Percentiles rank a stretch among this genome's conserved stretches.
These are phyloP conservation scores for Blastobotrys terrestris DNA, from an alignment of 805 yeast species.

Conservation along the genomic window DNA sequence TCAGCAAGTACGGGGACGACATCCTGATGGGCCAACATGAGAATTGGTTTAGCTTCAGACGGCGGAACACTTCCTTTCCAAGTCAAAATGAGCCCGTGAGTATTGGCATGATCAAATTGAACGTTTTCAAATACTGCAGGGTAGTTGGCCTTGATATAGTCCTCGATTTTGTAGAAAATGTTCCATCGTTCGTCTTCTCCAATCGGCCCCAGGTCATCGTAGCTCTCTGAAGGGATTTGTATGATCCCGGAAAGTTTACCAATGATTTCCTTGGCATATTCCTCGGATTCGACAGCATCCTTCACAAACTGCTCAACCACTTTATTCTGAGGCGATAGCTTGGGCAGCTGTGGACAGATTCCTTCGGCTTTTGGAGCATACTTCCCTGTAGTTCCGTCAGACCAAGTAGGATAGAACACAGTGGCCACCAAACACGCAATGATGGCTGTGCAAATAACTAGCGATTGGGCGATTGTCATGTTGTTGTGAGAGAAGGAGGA, in stretches of 20 bases:
- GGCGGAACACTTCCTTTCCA: conserved; percentile 14
- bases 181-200: conserved; percentile 46
- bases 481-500: no score
- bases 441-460: background rate
- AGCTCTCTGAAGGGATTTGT: conserved; percentile 56
- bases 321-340: background rate
- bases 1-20: conserved; percentile 58
- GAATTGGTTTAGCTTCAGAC: conserved; percentile 44
- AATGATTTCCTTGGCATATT: conserved; percentile 3
- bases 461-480: background rate
- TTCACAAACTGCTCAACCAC: background rate
- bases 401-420: background rate
- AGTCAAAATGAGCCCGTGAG: conserved; percentile 14
- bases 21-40: conserved; percentile 64
- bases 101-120: conserved; percentile 38
- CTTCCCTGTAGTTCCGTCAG: background rate
- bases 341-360: background rate
- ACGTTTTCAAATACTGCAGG: conserved; percentile 45
- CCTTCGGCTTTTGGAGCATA: conserved; percentile 1
- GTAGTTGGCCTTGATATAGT: conserved; percentile 43
- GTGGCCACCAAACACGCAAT: background rate
- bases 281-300: conserved; percentile 1
- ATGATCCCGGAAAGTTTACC: conserved; percentile 42
- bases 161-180: conserved; percentile 41
- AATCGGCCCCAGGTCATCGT: conserved; percentile 48